Evolutionary conservation across 345 rosid genomes (phyloP), one percentile per base, ranked within the genome.

Genomic region (Adansonia digitata): DNA sequence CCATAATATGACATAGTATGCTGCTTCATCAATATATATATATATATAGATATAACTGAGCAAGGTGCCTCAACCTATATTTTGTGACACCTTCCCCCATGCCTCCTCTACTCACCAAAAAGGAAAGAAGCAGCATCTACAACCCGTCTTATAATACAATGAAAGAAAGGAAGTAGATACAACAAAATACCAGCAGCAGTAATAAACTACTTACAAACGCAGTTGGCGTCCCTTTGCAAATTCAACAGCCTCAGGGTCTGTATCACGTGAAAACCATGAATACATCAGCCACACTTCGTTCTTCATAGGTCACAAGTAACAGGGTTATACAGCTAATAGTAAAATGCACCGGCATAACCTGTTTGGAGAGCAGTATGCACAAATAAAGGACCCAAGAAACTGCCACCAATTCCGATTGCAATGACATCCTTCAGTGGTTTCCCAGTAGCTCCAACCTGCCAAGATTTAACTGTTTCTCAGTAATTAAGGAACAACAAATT

Each of bases 311-410:
- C 14, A 29, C 56, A 49, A 48, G 43, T 48, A 27, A 64, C 26
- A 26, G 64, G 56, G 62, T 69, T 27, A 18, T 15, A 46, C 59
- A 69, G 5, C 42, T 26, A 55, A 61, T 80, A 42, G 62, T 69
- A 40, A 68, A 51, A 75, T 18, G 17, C 63, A 52, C 49, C 29
- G 73, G 13, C 69, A 69, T 57, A 57, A 57, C 98, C 98, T 85
- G 99, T 91, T 81, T 91, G 99, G 60, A 93, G 91, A 82, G 97
- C 94, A 5, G 94, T 90, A 76, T 95, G 99, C 42, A 91, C 94
- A 84, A 95, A 95, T 52, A 95, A 87, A 82, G 98, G 98, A 76
- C 98, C 99, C 73, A 95, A 82, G 77, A 95, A 95, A 86, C 99
- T 93, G 74, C 98, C 99, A 74, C 99, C 99, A 81, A 95, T 95